Conservation (phyloP, 116 monocot species). For the Trichopus zeylanicus region DNA sequence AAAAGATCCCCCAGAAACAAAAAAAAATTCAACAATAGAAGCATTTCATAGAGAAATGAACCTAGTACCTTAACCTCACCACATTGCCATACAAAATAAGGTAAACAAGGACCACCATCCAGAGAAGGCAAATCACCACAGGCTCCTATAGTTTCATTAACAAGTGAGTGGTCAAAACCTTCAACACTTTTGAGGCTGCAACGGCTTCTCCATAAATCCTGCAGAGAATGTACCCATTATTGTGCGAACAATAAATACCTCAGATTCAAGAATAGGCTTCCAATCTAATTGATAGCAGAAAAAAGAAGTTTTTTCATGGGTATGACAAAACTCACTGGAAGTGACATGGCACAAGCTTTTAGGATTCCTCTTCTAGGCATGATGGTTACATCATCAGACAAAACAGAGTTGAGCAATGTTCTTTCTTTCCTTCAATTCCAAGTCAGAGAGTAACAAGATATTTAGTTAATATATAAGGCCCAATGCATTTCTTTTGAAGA, state of each 20-base stretch:
- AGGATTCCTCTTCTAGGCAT: slow-evolving; percentile 85
- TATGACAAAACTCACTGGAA: slow-evolving; percentile 62
- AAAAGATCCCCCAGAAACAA: background rate
- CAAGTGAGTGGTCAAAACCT: slow-evolving; percentile 84
- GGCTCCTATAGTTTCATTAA: slow-evolving; percentile 76
- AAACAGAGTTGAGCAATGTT: slow-evolving; percentile 52
- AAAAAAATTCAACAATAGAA: background rate
- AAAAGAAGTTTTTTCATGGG: background rate
- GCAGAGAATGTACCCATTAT: slow-evolving; percentile 2
- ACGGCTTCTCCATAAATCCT: slow-evolving; percentile 95
- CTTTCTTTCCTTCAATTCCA: slow-evolving; percentile 68
- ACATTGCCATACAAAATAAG: slow-evolving; percentile 94
- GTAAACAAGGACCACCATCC: slow-evolving; percentile 54
- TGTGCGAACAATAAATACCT: too few species aligned
- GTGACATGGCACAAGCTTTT: slow-evolving; percentile 78
- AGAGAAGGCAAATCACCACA: slow-evolving; percentile 55
- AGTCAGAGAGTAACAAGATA: slow-evolving; percentile 13
- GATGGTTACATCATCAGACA: slow-evolving; percentile 62
- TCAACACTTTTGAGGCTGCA: slow-evolving; percentile 53
- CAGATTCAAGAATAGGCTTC: background rate
- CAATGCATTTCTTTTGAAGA: background rate
- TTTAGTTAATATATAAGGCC: background rate
- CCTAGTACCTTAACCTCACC: slow-evolving; percentile 60
- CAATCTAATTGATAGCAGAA: background rate
- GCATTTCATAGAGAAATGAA: background rate